phyloP scores from a whole-genome alignment of 1,139 yeast species.

The Pichia sp. region DNA sequence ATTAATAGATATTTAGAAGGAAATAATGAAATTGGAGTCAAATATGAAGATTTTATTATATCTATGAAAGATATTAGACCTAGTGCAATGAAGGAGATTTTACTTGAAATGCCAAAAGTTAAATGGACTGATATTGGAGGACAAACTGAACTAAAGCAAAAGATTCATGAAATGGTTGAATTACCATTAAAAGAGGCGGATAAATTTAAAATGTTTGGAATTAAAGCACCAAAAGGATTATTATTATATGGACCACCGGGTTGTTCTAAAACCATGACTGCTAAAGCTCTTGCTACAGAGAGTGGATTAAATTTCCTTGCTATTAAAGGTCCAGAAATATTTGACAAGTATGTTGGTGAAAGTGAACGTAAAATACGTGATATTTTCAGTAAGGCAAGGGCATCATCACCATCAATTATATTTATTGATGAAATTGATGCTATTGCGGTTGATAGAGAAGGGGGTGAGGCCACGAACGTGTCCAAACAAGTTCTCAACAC shows the following conservation, averaged over 20 bases:
- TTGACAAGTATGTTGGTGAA: constrained; percentile 93
- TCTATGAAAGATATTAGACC: constrained; percentile 82
- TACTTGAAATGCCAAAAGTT: constrained; percentile 89
- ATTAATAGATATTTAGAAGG: constrained; percentile 44
- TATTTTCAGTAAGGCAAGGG: constrained; percentile 83
- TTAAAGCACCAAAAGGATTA: constrained; percentile 87
- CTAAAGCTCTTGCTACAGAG: constrained; percentile 92
- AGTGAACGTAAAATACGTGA: constrained; percentile 86
- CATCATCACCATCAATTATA: constrained; percentile 87
- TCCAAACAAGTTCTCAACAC: constrained; percentile 85
- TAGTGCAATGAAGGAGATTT: constrained; percentile 94
- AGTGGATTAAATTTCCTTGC: constrained; percentile 89
- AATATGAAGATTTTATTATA: constrained; percentile 49
- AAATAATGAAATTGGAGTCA: constrained; percentile 13
- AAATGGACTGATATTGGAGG: constrained; percentile 97
- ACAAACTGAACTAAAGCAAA: constrained; percentile 71
- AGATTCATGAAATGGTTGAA: constrained; percentile 83
- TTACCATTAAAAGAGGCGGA: constrained; percentile 82
- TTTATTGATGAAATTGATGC: constrained; percentile 97
- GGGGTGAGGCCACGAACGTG: constrained; percentile 59
- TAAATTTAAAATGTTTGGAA: constrained; percentile 69
- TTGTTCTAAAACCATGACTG: constrained; percentile 88
- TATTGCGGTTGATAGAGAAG: constrained; percentile 63
- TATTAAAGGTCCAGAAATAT: constrained; percentile 92
- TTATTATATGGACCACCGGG: constrained; percentile 95